These are phyloP conservation scores for Colletotrichum shisoi DNA, from an alignment of 2,329 filamentous ascomycete species.

Conservation along the genomic window DNA sequence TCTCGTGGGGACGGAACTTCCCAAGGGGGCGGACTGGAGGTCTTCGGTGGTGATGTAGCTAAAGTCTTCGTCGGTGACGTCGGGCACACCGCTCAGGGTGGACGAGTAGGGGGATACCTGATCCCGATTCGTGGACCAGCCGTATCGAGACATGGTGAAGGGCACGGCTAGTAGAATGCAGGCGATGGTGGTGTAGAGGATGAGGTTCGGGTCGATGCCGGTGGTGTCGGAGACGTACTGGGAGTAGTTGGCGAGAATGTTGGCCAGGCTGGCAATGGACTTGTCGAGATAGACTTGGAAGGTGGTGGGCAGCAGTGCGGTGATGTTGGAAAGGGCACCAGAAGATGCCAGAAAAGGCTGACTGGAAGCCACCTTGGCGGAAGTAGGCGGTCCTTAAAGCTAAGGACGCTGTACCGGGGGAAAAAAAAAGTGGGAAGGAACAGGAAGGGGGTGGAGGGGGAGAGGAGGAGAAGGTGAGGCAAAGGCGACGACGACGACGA, in stretches of 20 bases:
- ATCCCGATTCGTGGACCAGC: slow-evolving; percentile 57
- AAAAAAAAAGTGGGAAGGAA: slow-evolving; percentile 17
- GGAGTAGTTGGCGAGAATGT: slow-evolving; percentile 58
- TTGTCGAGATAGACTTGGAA: slow-evolving; percentile 64
- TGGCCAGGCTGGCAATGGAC: slow-evolving; percentile 59
- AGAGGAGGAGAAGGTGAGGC: slow-evolving; percentile 38
- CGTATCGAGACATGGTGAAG: slow-evolving; percentile 64
- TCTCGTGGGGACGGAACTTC: slow-evolving; percentile 49
- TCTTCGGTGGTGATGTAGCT: slow-evolving; percentile 85
- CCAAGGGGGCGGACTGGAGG: slow-evolving; percentile 58
- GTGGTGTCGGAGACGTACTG: slow-evolving; percentile 61
- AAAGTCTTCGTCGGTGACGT: slow-evolving; percentile 78
- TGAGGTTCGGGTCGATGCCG: slow-evolving; percentile 58
- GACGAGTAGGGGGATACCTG: slow-evolving; percentile 63
- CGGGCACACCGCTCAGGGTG: slow-evolving; percentile 57
- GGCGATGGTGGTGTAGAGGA: slow-evolving; percentile 61
- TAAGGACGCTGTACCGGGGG: slow-evolving; percentile 39
- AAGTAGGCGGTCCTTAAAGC: slow-evolving; percentile 42
- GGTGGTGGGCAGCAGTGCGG: slow-evolving; percentile 57
- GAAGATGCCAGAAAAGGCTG: slow-evolving; percentile 66
- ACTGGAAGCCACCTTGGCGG: slow-evolving; percentile 70
- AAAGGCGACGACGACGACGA: slow-evolving; percentile 14
- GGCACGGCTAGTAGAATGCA: slow-evolving; percentile 59
- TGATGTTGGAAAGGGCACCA: slow-evolving; percentile 69
- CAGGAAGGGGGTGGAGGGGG: slow-evolving; percentile 23